A percentile compares a stretch with the other conserved stretches of the same genome.
phyloP scores from a whole-genome alignment of 2,329 filamentous ascomycete genomes.

The Apiospora marii region DNA sequence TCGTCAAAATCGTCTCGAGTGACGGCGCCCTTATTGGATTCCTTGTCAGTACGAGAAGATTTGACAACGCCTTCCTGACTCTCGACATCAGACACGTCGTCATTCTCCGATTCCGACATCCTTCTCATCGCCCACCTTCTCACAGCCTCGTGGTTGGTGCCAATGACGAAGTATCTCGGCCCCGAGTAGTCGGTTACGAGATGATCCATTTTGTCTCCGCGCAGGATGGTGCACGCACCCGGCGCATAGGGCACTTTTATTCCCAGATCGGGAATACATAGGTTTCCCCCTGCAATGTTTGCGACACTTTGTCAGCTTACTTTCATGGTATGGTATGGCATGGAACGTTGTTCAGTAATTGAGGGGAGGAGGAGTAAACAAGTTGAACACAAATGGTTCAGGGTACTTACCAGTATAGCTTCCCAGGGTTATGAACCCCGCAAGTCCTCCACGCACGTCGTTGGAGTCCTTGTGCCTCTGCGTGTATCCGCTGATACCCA shows the following conservation, averaged over 20 bases:
- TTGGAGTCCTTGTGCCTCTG: conserved; percentile 13
- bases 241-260: conserved; percentile 30
- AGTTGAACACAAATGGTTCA: not conserved
- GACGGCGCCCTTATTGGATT: no score
- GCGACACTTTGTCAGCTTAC: not conserved
- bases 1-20: no score
- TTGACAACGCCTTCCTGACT: no score
- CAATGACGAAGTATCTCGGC: conserved; percentile 32
- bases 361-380: no score
- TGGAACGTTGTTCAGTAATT: no score
- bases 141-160: conserved; percentile 29
- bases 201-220: conserved; percentile 30
- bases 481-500: not conserved
- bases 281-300: not conserved
- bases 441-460: conserved; percentile 28
- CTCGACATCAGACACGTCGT: no score
- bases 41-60: no score
- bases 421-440: not conserved
- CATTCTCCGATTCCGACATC: no score
- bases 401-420: not conserved
- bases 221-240: conserved; percentile 31
- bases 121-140: no score
- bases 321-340: no score
- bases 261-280: conserved; percentile 22
- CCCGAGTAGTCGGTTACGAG: conserved; percentile 30